Evolutionary conservation across 2,329 filamentous ascomycete species (phyloP), one percentile per base, ranked within the genome.

Genomic region (Stylonectria norvegica): DNA sequence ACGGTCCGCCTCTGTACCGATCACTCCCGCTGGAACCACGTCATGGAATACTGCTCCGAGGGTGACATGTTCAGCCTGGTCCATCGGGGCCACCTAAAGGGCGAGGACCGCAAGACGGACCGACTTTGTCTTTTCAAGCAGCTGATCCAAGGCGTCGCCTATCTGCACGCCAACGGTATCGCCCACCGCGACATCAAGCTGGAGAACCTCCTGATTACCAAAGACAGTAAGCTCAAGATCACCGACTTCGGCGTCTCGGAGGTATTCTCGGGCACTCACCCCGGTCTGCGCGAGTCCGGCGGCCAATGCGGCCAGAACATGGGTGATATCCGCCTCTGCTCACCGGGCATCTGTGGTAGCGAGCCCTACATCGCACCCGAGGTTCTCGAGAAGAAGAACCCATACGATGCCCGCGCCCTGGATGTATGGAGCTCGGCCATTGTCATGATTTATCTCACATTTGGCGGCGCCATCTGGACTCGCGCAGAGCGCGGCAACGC

Each of bases 121-220:
- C 82, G 86, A 8, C 69, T 86, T 20, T 95, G 89, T 64, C 75
- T 95, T 48, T 94, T 95, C 76, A 94, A 94, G 72, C 89, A 95
- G 63, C 71, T 95, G 19, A 70, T 93, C 20, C 85, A 88, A 55
- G 89, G 89, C 14, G 78, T 95, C 47, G 76, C 81, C 56, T 93
- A 95, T 59, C 72, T 95, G 16, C 89, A 95, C 64, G 72, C 71
- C 44, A 81, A 91, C 56, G 89, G 89, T 42, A 90, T 95, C 58
- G 89, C 89, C 2, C 89, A 95, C 65, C 85, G 89, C 34, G 89
- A 95, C 54, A 86, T 95, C 68, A 95, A 95, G 66, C 76, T 90
- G 9, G 89, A 95, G 62, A 95, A 95, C 55, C 70, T 94, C 17
- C 74, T 95, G 20, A 75, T 95, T 44, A 85, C 82, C 33, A 81